Base-by-base conservation (phyloP, 805 yeast genomes). In the Candida vartiovaarae region DNA sequence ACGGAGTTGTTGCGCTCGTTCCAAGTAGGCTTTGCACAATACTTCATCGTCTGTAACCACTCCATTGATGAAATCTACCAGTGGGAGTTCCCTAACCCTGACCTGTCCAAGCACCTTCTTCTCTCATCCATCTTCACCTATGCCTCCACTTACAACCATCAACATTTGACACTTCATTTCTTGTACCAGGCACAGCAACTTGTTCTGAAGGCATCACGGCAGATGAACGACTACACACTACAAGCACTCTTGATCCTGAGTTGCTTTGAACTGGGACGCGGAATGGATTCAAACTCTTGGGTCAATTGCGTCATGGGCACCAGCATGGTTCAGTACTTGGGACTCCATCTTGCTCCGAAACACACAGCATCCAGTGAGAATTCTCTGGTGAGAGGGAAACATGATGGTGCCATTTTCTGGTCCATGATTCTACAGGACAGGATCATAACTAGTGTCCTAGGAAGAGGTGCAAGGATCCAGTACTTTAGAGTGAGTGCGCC, bases 391-490 rank as follows among this genome's bases (percentile, higher is more conserved):
- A 10, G 20, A 32, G n/a, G 20, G 20, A 32, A 15, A 32, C 20
- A n/a, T 32, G 20, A 32, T 6, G n/a, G 15, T 34, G 38, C 49
- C 2, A 38, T 44, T 30, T 42, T 48, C 41, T 63, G 67, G 67
- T 58, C 65, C 4, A 53, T 63, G 5, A 45, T 62, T 4, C 32
- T 61, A 28, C 67, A 63, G 42, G 67, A 63, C 43, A 47, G 67
- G 32, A 48, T 62, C 24, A 56, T 63, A 5, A 61, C 67, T 1
- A 57, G 63, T 38, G 65, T 57, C 1, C 45, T 63, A 25, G 67
- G 67, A 1, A 50, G 67, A 34, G 67, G 66, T 23, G 59, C 63
- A 26, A 52, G 67, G 15, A 55, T 63, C 8, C 68, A 60, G 40
- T 59, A 60, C 40, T 63, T 59, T 36, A 53, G 66, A 37, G 60